Percentiles rank a stretch among this genome's conserved stretches.
These are phyloP conservation scores for Stachybotrys elegans DNA, from an alignment of 2,329 filamentous ascomycete species.

Conservation along the genomic window DNA sequence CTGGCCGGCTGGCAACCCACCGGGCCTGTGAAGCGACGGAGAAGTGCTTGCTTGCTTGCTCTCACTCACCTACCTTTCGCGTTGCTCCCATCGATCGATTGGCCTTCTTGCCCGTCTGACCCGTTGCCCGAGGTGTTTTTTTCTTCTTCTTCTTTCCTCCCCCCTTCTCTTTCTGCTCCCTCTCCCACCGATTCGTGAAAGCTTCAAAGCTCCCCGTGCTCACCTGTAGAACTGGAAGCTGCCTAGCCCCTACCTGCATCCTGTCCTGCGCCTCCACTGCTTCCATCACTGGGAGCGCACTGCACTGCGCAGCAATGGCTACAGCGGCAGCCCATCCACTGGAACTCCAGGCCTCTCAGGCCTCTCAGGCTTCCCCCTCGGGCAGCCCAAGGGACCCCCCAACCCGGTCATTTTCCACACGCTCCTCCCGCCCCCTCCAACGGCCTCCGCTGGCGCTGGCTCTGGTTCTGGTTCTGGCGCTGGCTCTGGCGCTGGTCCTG, in stretches of 20 bases:
- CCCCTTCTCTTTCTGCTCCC: background rate
- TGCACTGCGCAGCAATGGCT: slow-evolving; percentile 21
- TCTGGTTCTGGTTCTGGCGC: slow-evolving; percentile 13
- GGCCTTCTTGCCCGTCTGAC: too few species aligned
- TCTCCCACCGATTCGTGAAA: background rate
- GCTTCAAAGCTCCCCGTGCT: background rate
- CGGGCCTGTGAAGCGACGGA: too few species aligned
- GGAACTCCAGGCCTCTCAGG: slow-evolving; percentile 14
- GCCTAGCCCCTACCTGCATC: too few species aligned
- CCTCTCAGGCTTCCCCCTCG: slow-evolving; percentile 16
- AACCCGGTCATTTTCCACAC: slow-evolving; percentile 29
- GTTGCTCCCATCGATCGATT: too few species aligned
- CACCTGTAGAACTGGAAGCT: too few species aligned
- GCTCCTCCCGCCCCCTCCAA: slow-evolving; percentile 25
- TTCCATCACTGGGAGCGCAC: too few species aligned
- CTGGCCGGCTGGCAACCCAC: too few species aligned
- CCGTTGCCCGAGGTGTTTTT: background rate
- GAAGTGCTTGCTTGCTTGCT: too few species aligned
- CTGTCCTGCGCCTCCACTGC: too few species aligned
- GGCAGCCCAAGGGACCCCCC: slow-evolving; percentile 23
- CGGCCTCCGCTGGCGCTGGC: slow-evolving; percentile 15
- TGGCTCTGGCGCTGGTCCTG: slow-evolving; percentile 10
- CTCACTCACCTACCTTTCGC: too few species aligned
- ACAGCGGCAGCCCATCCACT: too few species aligned
- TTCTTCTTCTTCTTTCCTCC: background rate